Evolutionary conservation across 2,329 filamentous ascomycete species (phyloP).

Genomic region (Pleoardoris graminearum): DNA sequence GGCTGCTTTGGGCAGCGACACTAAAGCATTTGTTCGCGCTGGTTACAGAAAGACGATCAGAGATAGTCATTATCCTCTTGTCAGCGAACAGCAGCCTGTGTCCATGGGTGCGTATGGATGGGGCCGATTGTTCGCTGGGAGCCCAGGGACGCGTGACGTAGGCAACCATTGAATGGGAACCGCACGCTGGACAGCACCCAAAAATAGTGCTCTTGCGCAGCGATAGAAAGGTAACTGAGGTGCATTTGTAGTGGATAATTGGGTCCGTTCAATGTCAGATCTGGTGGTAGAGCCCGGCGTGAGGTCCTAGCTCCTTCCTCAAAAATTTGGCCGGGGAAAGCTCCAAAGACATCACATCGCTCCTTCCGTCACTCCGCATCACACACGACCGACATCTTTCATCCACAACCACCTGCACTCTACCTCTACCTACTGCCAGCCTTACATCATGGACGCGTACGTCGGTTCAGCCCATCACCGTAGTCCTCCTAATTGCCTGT

Average conservation of each 20-base stretch:
- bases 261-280: not conserved
- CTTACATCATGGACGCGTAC: slow-evolving; percentile 42
- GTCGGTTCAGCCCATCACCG: slow-evolving; percentile 9
- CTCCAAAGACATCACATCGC: slow-evolving; percentile 14
- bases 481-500: slow-evolving; percentile 18
- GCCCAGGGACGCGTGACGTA: not conserved
- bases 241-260: not conserved
- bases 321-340: slow-evolving; percentile 28
- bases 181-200: not conserved
- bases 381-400: slow-evolving; percentile 19
- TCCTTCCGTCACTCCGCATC: slow-evolving; percentile 10
- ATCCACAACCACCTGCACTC: not conserved
- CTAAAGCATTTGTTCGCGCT: not conserved
- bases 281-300: not conserved
- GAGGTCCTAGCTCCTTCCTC: slow-evolving; percentile 22
- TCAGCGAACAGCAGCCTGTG: too few species aligned
- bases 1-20: not conserved
- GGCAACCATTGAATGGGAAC: not conserved
- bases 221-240: not conserved
- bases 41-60: not conserved
- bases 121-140: not conserved
- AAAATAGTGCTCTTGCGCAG: not conserved
- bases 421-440: not conserved
- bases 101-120: not conserved
- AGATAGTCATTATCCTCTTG: not conserved